phyloP scores from a whole-genome alignment of 352 stramenopile genomes.

The Phytophthora cajani region DNA sequence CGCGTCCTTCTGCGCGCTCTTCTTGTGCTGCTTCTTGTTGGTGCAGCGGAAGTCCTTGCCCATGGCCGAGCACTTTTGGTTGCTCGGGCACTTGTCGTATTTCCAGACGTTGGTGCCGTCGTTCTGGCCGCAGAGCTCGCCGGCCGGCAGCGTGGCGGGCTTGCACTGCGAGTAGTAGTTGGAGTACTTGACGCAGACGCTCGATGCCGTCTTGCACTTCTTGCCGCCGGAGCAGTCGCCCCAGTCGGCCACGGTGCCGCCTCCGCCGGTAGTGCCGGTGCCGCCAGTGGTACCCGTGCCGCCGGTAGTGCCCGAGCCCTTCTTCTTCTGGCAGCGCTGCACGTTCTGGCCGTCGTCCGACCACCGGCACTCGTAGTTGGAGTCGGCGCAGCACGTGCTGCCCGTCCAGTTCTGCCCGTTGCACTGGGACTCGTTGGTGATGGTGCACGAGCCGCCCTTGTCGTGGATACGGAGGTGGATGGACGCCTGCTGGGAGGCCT shows the following conservation, averaged over 20 bases:
- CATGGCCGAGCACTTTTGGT: slow-evolving; percentile 29
- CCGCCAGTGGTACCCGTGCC: slow-evolving; percentile 7
- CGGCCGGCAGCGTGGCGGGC: slow-evolving; percentile 17
- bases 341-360: slow-evolving; percentile 42
- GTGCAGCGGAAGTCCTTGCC: slow-evolving; percentile 41
- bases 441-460: slow-evolving; percentile 30
- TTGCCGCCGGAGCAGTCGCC: slow-evolving; percentile 23
- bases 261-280: slow-evolving; percentile 4
- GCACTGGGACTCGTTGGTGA: slow-evolving; percentile 44
- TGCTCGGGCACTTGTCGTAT: slow-evolving; percentile 39
- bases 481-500: slow-evolving; percentile 16
- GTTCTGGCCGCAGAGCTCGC: slow-evolving; percentile 46
- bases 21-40: slow-evolving; percentile 33
- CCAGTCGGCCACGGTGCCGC: slow-evolving; percentile 24
- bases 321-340: slow-evolving; percentile 37
- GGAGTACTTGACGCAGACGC: slow-evolving; percentile 37
- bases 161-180: slow-evolving; percentile 47
- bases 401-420: slow-evolving; percentile 45
- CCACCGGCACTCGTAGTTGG: slow-evolving; percentile 45
- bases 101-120: slow-evolving; percentile 43
- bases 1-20: slow-evolving; percentile 8
- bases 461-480: slow-evolving; percentile 27
- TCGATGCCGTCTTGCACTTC: slow-evolving; percentile 14
- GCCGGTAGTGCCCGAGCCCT: slow-evolving; percentile 1
- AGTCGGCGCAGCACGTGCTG: slow-evolving; percentile 42